Percentiles rank a stretch among this genome's conserved stretches.
These are phyloP conservation scores for Sporothrix inflata DNA, from an alignment of 2,329 filamentous ascomycete genomes.

Conservation along the genomic window DNA sequence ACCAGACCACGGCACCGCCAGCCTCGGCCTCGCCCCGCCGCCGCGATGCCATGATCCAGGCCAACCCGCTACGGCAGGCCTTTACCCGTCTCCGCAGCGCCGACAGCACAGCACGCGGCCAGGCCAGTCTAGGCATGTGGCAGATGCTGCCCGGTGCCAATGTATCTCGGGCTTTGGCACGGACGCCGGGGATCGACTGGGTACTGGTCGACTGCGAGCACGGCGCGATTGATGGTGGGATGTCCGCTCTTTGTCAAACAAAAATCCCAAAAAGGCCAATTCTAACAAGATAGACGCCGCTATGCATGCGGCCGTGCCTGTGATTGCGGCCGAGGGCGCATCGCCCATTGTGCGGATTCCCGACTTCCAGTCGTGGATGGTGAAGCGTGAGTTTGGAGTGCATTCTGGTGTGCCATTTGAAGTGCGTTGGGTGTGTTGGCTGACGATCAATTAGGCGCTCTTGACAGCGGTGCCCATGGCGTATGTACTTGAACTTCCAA, in stretches of 20 bases:
- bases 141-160: conserved; percentile 66
- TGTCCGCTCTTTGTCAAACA: background rate
- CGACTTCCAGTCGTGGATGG: conserved; percentile 59
- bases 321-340: conserved; percentile 57
- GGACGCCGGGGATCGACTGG: conserved; percentile 66
- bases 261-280: too few species aligned
- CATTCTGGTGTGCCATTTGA: background rate
- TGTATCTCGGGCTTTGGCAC: conserved; percentile 61
- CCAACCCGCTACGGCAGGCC: conserved; percentile 55
- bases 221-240: conserved; percentile 56
- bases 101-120: conserved; percentile 36
- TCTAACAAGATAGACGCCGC: conserved; percentile 48
- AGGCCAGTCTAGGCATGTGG: conserved; percentile 59
- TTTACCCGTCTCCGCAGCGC: conserved; percentile 46
- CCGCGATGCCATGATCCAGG: conserved; percentile 45
- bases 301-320: conserved; percentile 62
- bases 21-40: background rate
- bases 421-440: background rate
- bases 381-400: conserved; percentile 50
- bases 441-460: conserved; percentile 49
- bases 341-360: conserved; percentile 62
- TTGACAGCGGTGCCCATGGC: conserved; percentile 62
- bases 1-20: conserved; percentile 14
- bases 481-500: conserved; percentile 41
- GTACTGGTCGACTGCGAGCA: conserved; percentile 65